These are phyloP conservation scores for Aureobasidium sp. DNA, from an alignment of 2,329 filamentous ascomycete genomes.

Conservation along the genomic window DNA sequence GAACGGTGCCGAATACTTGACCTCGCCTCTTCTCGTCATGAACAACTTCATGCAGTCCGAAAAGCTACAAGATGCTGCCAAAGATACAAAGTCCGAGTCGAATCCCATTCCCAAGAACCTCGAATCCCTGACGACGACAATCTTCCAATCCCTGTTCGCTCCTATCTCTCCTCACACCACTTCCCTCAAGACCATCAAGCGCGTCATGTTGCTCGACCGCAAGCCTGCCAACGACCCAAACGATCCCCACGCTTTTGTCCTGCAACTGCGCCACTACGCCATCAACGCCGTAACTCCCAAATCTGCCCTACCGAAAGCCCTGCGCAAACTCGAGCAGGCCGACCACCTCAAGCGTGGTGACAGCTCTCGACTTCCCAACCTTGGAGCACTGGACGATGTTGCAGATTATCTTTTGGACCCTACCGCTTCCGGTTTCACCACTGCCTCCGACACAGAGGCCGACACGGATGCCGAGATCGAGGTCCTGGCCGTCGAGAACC, in stretches of 20 bases:
- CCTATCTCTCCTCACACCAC: constrained; percentile 89
- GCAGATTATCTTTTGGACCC: constrained; percentile 88
- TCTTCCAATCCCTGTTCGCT: constrained; percentile 94
- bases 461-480: constrained; percentile 97
- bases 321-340: constrained; percentile 77
- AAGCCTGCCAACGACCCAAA: constrained; percentile 45
- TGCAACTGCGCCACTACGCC: constrained; percentile 89
- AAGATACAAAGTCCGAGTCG: constrained; percentile 16
- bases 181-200: constrained; percentile 82
- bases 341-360: constrained; percentile 63
- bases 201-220: constrained; percentile 84
- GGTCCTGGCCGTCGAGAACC: constrained; percentile 54
- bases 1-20: constrained; percentile 72
- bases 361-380: constrained; percentile 61
- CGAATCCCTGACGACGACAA: constrained; percentile 82
- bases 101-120: constrained; percentile 74
- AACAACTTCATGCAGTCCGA: constrained; percentile 71
- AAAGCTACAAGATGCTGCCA: constrained; percentile 42
- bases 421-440: constrained; percentile 73
- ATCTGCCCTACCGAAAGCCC: constrained; percentile 61
- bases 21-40: constrained; percentile 89
- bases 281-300: constrained; percentile 86
- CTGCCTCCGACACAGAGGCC: constrained; percentile 83
- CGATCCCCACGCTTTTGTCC: constrained; percentile 51
- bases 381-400: constrained; percentile 86